Evolutionary conservation across 2,329 filamentous ascomycete genomes (phyloP).

Genomic region (Pestalotiopsis sp.): DNA sequence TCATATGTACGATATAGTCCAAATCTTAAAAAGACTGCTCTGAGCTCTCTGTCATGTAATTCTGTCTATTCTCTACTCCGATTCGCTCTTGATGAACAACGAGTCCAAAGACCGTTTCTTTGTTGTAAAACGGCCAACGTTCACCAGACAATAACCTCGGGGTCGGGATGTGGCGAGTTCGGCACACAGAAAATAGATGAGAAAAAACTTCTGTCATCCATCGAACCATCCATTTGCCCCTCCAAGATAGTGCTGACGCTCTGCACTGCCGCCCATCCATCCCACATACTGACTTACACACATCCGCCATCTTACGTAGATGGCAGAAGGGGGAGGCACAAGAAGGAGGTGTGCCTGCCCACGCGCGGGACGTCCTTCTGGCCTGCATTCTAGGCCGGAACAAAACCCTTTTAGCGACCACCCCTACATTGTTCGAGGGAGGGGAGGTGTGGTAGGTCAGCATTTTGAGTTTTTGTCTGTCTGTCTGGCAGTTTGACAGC

Average conservation of each 20-base stretch:
- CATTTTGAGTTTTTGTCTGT: background rate
- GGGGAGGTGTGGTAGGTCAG: background rate
- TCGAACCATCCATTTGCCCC: background rate
- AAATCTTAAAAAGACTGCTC: background rate
- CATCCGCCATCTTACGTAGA: background rate
- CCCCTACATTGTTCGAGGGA: too few relatives aligned
- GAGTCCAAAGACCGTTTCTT: background rate
- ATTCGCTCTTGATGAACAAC: background rate
- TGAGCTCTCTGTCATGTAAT: background rate
- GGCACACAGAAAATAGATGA: background rate
- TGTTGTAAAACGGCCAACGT: background rate
- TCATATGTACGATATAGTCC: background rate
- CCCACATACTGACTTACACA: background rate
- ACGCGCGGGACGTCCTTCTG: background rate
- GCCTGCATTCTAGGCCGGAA: background rate
- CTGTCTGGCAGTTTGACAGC: too few relatives aligned
- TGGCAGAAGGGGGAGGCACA: background rate
- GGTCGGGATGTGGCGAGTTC: background rate
- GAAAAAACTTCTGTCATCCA: background rate
- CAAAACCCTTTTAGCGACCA: background rate
- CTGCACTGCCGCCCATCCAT: background rate
- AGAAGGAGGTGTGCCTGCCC: background rate
- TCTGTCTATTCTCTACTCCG: background rate
- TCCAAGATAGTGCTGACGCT: background rate
- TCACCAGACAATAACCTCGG: background rate